A percentile compares a stretch with the other conserved stretches of the same genome.
Evolutionary conservation across 2,329 filamentous ascomycete species (phyloP).

Genomic region (Thelonectria olida): DNA sequence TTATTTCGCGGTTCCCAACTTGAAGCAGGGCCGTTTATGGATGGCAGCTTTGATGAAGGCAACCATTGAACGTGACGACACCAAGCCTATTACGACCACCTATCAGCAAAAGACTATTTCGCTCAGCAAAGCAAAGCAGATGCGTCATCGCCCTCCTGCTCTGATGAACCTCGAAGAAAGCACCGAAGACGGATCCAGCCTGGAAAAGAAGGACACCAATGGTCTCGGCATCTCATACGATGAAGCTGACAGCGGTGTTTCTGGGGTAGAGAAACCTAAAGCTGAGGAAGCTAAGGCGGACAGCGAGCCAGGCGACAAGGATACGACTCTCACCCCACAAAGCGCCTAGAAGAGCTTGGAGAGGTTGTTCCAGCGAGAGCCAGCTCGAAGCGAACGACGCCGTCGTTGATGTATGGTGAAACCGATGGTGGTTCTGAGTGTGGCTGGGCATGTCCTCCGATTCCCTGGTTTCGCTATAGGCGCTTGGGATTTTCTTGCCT

Average conservation of each 20-base stretch:
- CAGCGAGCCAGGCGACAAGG: conserved; percentile 41
- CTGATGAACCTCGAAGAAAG: conserved; percentile 74
- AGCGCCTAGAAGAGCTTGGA: conserved; percentile 42
- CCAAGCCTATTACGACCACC: conserved; percentile 82
- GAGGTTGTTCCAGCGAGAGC: conserved; percentile 19
- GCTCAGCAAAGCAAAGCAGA: conserved; percentile 84
- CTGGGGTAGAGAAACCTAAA: conserved; percentile 53
- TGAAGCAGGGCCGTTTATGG: conserved; percentile 90
- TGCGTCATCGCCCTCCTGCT: conserved; percentile 90
- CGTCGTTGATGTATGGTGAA: not conserved
- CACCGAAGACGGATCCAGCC: conserved; percentile 42
- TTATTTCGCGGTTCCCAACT: conserved; percentile 94
- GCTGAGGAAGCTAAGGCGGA: conserved; percentile 44
- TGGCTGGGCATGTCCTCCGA: not conserved
- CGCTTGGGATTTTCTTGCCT: conserved; percentile 5
- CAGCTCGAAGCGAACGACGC: conserved; percentile 5
- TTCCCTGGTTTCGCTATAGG: conserved; percentile 6
- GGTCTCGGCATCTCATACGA: conserved; percentile 54
- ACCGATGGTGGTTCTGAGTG: not conserved
- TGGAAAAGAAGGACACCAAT: conserved; percentile 40
- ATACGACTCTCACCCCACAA: conserved; percentile 37
- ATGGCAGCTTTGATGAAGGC: conserved; percentile 99
- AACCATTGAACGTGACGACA: conserved; percentile 92
- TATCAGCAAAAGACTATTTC: conserved; percentile 98
- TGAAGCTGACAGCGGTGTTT: conserved; percentile 54